Evolutionary conservation across 805 yeast genomes (phyloP).

Genomic region (Cephaloascus albidus): DNA sequence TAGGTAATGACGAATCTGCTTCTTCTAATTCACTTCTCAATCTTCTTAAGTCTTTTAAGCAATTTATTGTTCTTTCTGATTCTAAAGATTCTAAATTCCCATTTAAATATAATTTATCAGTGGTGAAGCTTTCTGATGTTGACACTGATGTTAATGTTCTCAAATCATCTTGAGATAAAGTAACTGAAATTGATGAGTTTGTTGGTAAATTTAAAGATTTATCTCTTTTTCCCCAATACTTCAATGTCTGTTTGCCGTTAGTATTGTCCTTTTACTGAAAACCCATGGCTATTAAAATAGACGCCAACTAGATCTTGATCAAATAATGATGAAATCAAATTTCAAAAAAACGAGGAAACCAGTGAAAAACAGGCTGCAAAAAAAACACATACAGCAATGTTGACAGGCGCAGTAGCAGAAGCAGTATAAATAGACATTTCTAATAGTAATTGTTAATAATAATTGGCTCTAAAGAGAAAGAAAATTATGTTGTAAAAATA

Average conservation of each 20-base stretch:
- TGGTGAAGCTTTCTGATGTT: conserved; percentile 42
- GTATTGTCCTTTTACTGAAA: too few relatives aligned
- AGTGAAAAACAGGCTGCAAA: too few relatives aligned
- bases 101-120: conserved; percentile 77
- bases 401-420: conserved; percentile 92
- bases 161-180: conserved; percentile 83
- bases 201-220: conserved; percentile 85
- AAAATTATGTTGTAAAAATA: too few relatives aligned
- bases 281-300: too few relatives aligned
- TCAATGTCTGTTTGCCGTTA: conserved; percentile 49
- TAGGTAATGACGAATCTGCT: conserved; percentile 44
- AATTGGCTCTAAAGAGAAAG: too few relatives aligned
- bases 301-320: too few relatives aligned
- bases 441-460: neutral
- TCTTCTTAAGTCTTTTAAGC: conserved; percentile 65
- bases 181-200: conserved; percentile 91
- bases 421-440: conserved; percentile 54
- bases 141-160: conserved; percentile 89
- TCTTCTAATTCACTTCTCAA: conserved; percentile 57
- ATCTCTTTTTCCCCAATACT: conserved; percentile 99
- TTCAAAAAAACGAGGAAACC: too few relatives aligned
- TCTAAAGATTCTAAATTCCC: conserved; percentile 71
- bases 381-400: conserved; percentile 80
- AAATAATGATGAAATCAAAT: neutral
- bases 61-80: conserved; percentile 56